Conservation (phyloP, 805 yeast species). For the Kluyveromyces aestuarii region DNA sequence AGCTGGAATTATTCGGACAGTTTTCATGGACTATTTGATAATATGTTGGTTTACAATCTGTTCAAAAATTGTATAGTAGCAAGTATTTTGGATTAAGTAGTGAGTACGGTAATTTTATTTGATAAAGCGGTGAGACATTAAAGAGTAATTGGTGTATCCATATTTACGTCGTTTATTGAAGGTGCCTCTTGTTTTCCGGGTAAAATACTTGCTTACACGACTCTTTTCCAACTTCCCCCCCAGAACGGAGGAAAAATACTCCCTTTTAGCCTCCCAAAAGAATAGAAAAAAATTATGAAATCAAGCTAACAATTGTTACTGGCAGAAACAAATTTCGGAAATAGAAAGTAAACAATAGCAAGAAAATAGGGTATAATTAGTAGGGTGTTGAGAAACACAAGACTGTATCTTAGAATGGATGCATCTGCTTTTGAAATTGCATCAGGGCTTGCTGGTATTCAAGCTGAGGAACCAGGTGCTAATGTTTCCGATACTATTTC, state of each 20-base stretch:
- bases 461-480: neutral
- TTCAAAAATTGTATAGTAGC: neutral
- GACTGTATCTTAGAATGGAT: constrained; percentile 12
- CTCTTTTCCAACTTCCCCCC: neutral
- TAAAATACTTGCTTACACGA: too few relatives aligned
- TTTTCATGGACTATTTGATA: neutral
- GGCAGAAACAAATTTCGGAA: neutral
- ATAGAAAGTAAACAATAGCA: neutral
- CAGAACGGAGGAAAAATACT: neutral
- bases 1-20: neutral
- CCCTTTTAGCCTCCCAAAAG: neutral
- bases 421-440: constrained; percentile 9
- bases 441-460: constrained; percentile 1
- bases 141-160: too few relatives aligned
- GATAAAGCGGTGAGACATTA: neutral
- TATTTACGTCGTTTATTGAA: too few relatives aligned
- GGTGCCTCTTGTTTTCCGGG: neutral
- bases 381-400: constrained; percentile 20
- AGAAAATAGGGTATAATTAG: neutral
- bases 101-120: too few relatives aligned
- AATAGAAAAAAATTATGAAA: neutral
- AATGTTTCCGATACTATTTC: neutral
- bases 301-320: neutral
- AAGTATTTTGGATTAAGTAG: neutral
- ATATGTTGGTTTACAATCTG: neutral